Percentiles rank a stretch among this genome's conserved stretches.
These are phyloP conservation scores for Erythrobasidium yunnanense DNA, from an alignment of 768 basidiomycete genomes.

Conservation along the genomic window DNA sequence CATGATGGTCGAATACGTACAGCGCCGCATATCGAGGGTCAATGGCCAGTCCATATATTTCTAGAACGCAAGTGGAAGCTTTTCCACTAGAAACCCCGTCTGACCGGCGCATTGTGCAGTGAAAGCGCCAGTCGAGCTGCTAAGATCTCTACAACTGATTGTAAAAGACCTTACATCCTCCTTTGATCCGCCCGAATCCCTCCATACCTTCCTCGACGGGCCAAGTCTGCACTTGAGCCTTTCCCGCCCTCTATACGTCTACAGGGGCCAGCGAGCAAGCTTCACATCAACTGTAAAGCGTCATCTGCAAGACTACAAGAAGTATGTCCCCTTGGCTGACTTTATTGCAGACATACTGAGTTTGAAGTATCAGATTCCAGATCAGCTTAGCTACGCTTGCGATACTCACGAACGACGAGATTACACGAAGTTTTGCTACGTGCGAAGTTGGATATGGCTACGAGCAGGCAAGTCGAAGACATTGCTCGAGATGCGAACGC, in stretches of 20 bases:
- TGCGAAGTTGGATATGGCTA: slow-evolving; percentile 77
- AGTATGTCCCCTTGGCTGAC: slow-evolving; percentile 46
- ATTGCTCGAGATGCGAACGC: background rate
- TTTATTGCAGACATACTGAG: background rate
- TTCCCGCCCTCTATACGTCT: slow-evolving; percentile 68
- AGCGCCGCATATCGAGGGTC: slow-evolving; percentile 72
- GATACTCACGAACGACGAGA: slow-evolving; percentile 66
- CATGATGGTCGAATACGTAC: slow-evolving; percentile 76
- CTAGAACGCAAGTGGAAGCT: slow-evolving; percentile 49
- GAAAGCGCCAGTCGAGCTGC: background rate
- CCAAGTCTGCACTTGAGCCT: slow-evolving; percentile 70
- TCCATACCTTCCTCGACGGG: no score
- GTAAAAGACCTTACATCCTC: no score
- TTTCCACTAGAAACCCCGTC: background rate
- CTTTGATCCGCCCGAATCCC: no score
- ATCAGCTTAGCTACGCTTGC: slow-evolving; percentile 63
- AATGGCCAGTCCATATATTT: slow-evolving; percentile 70
- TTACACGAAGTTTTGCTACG: slow-evolving; percentile 66
- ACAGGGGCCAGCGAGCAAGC: no score
- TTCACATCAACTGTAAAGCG: slow-evolving; percentile 39
- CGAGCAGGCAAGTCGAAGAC: slow-evolving; percentile 50
- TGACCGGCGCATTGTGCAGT: background rate
- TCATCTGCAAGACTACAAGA: slow-evolving; percentile 29
- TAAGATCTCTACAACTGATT: no score
- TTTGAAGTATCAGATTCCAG: slow-evolving; percentile 51